These are phyloP conservation scores for Phytophthora europaea DNA, from an alignment of 352 stramenopile species.

Conservation along the genomic window DNA sequence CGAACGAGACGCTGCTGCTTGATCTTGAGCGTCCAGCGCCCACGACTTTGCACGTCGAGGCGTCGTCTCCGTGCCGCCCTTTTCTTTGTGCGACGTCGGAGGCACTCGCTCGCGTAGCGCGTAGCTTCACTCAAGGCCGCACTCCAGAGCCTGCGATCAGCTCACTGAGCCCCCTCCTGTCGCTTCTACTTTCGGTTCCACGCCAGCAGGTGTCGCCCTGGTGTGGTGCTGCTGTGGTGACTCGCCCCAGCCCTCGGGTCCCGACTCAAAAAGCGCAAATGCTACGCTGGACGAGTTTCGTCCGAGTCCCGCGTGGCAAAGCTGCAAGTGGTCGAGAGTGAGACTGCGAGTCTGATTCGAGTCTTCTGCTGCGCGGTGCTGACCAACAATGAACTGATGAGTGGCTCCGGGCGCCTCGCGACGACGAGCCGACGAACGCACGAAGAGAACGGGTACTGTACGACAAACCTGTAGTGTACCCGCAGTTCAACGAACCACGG, in stretches of 20 bases:
- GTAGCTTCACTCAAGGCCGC: not conserved
- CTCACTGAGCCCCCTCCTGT: constrained; percentile 12
- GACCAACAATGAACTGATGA: constrained; percentile 33
- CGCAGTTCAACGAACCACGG: not conserved
- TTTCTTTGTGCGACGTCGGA: constrained; percentile 26
- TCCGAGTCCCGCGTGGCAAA: constrained; percentile 13
- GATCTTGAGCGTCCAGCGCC: constrained; percentile 23
- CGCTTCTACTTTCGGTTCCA: constrained; percentile 5
- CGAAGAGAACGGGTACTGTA: constrained; percentile 19
- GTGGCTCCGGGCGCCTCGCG: constrained; percentile 15
- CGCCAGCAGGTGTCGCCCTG: not conserved
- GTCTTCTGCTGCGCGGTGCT: not conserved
- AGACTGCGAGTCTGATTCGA: constrained; percentile 5
- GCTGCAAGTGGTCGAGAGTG: not conserved
- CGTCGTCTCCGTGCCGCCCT: constrained; percentile 22
- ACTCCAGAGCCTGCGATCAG: not conserved
- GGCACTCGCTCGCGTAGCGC: not conserved
- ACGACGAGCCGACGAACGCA: constrained; percentile 13
- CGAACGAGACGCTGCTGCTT: not conserved
- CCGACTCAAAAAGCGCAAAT: constrained; percentile 18
- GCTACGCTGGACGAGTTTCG: constrained; percentile 18
- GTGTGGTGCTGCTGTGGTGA: not conserved
- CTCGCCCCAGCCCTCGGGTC: not conserved
- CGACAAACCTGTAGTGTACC: constrained; percentile 4
- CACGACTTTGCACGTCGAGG: constrained; percentile 37